These are phyloP conservation scores for Akanthomyces dipterigenus DNA, from an alignment of 2,329 filamentous ascomycete species.

Conservation along the genomic window DNA sequence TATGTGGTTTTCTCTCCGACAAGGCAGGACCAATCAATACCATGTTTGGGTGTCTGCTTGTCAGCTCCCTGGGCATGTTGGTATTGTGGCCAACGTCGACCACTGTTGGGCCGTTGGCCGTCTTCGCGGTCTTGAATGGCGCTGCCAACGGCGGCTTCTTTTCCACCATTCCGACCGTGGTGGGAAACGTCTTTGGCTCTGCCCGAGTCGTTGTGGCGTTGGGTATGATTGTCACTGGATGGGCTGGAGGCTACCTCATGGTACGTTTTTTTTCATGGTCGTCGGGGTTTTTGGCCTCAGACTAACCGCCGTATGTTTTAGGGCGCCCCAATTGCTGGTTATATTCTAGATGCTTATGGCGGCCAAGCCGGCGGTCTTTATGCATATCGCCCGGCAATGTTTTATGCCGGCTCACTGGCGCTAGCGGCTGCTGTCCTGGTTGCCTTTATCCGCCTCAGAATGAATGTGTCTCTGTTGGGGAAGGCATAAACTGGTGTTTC, in stretches of 20 bases:
- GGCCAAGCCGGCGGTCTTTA: conserved; percentile 41
- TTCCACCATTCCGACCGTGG: conserved; percentile 52
- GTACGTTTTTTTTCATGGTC: conserved; percentile 35
- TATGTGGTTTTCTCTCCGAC: conserved; percentile 45
- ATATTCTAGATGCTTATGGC: conserved; percentile 48
- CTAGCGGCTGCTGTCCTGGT: conserved; percentile 38
- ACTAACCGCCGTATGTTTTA: conserved; percentile 17
- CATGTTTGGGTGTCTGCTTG: conserved; percentile 38
- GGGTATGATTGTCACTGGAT: conserved; percentile 55
- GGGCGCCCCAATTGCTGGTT: conserved; percentile 54
- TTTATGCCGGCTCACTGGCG: conserved; percentile 50
- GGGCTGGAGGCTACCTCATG: conserved; percentile 55
- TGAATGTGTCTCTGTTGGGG: conserved; percentile 30
- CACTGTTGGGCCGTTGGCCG: conserved; percentile 41
- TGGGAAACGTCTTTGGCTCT: conserved; percentile 52
- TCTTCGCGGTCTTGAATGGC: conserved; percentile 52
- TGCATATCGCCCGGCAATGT: conserved; percentile 55
- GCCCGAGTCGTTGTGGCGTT: conserved; percentile 49
- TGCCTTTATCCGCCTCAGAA: conserved; percentile 35
- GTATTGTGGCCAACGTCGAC: conserved; percentile 51
- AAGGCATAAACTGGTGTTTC: conserved; percentile 13
- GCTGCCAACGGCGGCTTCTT: conserved; percentile 55
- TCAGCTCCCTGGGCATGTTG: conserved; percentile 50
- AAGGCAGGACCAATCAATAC: conserved; percentile 46
- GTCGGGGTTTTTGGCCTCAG: too few relatives aligned